Percentiles rank a stretch among this genome's conserved stretches.
These are phyloP conservation scores for Sechiopsis laciniata DNA, from an alignment of 306 rosid species.

Conservation along the genomic window DNA sequence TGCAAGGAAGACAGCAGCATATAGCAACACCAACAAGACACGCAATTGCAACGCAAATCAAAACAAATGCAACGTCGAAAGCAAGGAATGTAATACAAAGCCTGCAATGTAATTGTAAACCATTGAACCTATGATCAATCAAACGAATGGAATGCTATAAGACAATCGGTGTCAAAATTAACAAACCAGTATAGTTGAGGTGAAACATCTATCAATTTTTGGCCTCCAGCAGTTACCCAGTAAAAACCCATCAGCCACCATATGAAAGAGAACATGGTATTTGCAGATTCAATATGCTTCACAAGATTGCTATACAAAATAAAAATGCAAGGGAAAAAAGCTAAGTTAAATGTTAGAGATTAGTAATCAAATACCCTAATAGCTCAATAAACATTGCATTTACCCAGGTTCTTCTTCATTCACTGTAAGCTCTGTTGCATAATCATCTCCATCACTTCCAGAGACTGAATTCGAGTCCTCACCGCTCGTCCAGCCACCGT, in stretches of 20 bases:
- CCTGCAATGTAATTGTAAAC: constrained; percentile 60
- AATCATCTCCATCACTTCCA: constrained; percentile 47
- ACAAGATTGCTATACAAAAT: constrained; percentile 36
- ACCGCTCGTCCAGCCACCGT: constrained; percentile 31
- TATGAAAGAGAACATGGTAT: constrained; percentile 57
- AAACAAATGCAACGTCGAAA: constrained; percentile 57
- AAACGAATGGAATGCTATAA: constrained; percentile 2
- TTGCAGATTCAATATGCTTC: constrained; percentile 58
- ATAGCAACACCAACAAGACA: constrained; percentile 85
- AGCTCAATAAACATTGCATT: neutral
- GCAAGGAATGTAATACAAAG: constrained; percentile 75
- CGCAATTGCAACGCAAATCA: constrained; percentile 62
- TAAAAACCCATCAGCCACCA: constrained; percentile 93
- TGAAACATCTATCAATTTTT: constrained; percentile 46
- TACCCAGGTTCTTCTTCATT: constrained; percentile 49
- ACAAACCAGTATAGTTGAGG: constrained; percentile 86
- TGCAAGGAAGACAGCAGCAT: constrained; percentile 94
- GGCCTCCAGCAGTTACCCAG: constrained; percentile 79
- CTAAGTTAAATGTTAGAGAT: neutral
- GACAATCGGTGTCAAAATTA: neutral
- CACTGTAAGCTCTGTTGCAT: constrained; percentile 26
- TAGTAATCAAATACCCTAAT: neutral
- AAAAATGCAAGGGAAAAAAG: neutral
- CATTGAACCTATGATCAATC: constrained; percentile 5
- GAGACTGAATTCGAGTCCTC: constrained; percentile 43